Evolutionary conservation across 306 rosid genomes (phyloP).

Genomic region (Vigna mungo): DNA sequence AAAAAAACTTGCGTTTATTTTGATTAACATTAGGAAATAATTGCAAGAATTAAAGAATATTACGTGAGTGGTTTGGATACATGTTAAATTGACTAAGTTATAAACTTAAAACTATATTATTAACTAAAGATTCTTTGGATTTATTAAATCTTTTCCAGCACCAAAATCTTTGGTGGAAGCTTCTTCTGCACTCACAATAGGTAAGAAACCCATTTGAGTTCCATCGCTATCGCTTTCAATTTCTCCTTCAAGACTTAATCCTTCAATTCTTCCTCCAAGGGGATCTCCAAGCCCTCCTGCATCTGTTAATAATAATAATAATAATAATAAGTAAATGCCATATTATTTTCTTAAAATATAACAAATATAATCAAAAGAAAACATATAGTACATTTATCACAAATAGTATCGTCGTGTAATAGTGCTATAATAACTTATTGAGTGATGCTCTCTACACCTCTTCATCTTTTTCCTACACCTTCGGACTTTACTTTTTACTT

Average conservation of each 20-base stretch:
- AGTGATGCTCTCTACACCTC: no score
- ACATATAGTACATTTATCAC: no score
- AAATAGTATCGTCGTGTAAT: no score
- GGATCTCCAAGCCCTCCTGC: conserved; percentile 53
- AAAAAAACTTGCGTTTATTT: neutral
- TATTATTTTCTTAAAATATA: neutral
- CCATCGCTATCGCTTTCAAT: conserved; percentile 72
- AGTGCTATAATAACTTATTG: no score
- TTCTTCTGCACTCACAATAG: conserved; percentile 47
- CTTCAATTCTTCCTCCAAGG: conserved; percentile 52
- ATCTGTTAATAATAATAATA: conserved; percentile 23
- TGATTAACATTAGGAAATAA: neutral
- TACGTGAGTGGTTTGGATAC: neutral
- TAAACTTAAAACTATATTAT: neutral
- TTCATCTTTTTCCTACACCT: no score
- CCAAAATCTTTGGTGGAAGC: conserved; percentile 40
- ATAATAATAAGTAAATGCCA: neutral
- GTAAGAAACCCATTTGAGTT: conserved; percentile 62
- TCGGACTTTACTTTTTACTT: no score
- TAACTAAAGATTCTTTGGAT: conserved; percentile 33
- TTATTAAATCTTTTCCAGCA: conserved; percentile 25
- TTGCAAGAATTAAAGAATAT: conserved; percentile 1
- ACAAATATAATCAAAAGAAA: no score
- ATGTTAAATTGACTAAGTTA: neutral
- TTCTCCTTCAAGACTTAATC: conserved; percentile 73